Evolutionary conservation across 2,329 filamentous ascomycete species (phyloP).

Genomic region (Didymella keratinophila): DNA sequence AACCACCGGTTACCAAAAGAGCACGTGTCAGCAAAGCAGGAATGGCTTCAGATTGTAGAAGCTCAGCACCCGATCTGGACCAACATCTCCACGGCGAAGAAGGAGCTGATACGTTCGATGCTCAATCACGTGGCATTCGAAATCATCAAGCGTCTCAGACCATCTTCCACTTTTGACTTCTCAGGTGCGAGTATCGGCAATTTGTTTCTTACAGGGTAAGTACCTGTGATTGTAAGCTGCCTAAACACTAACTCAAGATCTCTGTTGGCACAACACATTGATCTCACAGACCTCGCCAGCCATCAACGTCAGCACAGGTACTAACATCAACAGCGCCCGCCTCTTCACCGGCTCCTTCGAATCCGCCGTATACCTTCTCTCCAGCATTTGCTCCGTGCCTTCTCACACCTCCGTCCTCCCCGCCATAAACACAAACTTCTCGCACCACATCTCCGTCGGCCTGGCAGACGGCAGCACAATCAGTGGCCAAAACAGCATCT

Average conservation of each 20-base stretch:
- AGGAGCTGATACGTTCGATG: slow-evolving; percentile 61
- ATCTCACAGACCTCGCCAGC: neutral
- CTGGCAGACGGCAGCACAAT: slow-evolving; percentile 79
- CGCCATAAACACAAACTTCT: slow-evolving; percentile 93
- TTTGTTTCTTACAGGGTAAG: slow-evolving; percentile 60
- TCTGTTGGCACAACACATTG: neutral
- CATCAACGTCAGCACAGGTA: neutral
- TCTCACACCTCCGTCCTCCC: slow-evolving; percentile 80
- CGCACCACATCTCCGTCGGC: slow-evolving; percentile 89
- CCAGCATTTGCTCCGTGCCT: slow-evolving; percentile 85
- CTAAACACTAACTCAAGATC: neutral
- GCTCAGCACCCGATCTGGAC: slow-evolving; percentile 79
- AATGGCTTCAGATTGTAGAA: slow-evolving; percentile 92
- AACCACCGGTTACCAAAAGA: slow-evolving; percentile 80
- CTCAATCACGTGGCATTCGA: slow-evolving; percentile 60
- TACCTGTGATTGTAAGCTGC: neutral
- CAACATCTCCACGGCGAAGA: slow-evolving; percentile 59
- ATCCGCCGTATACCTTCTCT: slow-evolving; percentile 87
- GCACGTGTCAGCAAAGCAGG: slow-evolving; percentile 68
- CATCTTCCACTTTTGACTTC: slow-evolving; percentile 59
- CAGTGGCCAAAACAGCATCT: slow-evolving; percentile 79
- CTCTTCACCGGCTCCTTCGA: slow-evolving; percentile 94
- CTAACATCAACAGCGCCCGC: slow-evolving; percentile 67
- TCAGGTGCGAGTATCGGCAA: slow-evolving; percentile 61
- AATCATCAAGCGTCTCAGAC: slow-evolving; percentile 57